A percentile compares a stretch with the other conserved stretches of the same genome.
phyloP scores from a whole-genome alignment of 2,329 filamentous ascomycete genomes.

The Fusarium sororula region DNA sequence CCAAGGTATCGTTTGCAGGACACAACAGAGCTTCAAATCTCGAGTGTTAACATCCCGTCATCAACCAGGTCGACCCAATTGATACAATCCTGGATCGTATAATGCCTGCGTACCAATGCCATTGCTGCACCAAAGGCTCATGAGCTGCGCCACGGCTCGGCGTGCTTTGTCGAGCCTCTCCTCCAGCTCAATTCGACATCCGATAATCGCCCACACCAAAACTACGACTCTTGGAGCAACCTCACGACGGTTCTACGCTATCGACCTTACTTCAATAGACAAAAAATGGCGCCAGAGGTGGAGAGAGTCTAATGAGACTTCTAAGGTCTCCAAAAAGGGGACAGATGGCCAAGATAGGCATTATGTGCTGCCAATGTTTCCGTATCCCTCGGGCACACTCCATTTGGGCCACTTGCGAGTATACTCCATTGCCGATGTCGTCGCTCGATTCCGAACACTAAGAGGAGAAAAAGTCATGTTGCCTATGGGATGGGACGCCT shows the following conservation, averaged over 20 bases:
- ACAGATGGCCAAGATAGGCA: slow-evolving; percentile 49
- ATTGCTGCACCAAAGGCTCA: slow-evolving; percentile 42
- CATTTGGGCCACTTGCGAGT: slow-evolving; percentile 89
- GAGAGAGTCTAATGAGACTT: slow-evolving; percentile 36
- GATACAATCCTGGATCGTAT: slow-evolving; percentile 38
- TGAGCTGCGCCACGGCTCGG: slow-evolving; percentile 38
- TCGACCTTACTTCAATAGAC: slow-evolving; percentile 58
- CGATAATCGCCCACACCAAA: slow-evolving; percentile 13
- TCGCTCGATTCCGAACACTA: slow-evolving; percentile 79
- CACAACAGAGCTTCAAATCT: not conserved
- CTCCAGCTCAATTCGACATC: slow-evolving; percentile 17
- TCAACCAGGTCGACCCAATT: not conserved
- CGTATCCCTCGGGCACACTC: slow-evolving; percentile 86
- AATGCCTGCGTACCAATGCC: slow-evolving; percentile 44
- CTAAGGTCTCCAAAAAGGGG: slow-evolving; percentile 16
- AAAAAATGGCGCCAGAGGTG: slow-evolving; percentile 63
- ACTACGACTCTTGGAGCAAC: slow-evolving; percentile 1
- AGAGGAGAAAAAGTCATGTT: slow-evolving; percentile 79
- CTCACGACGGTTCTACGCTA: slow-evolving; percentile 49
- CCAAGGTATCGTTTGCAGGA: not conserved
- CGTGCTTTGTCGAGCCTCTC: slow-evolving; percentile 15
- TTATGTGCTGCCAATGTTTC: slow-evolving; percentile 92
- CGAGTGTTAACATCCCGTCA: not conserved
- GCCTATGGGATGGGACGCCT: slow-evolving; percentile 96
- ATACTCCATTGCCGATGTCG: slow-evolving; percentile 88